Evolutionary conservation across 176 grass and related monocot genomes (phyloP).

Genomic region (Olyra latifolia): DNA sequence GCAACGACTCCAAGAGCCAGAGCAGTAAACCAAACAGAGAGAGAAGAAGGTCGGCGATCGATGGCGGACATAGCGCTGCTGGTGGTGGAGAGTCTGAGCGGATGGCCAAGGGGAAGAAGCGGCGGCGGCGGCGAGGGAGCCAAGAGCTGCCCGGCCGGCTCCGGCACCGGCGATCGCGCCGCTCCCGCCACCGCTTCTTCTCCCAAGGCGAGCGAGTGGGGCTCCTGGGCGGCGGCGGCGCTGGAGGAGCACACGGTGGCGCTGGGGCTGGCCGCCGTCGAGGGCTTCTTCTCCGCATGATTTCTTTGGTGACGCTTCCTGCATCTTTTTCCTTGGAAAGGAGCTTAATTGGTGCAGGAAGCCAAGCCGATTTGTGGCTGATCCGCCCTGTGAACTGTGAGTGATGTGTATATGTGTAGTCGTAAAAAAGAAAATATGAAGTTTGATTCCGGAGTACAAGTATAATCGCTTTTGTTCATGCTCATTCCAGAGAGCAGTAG

Average conservation of each 20-base stretch:
- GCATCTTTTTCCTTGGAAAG: not conserved
- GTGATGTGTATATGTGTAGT: not conserved
- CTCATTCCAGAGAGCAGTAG: not conserved
- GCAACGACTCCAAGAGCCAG: not conserved
- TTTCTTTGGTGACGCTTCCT: not conserved
- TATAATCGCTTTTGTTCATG: not conserved
- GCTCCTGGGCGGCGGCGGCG: not conserved
- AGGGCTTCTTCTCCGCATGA: conserved; percentile 24
- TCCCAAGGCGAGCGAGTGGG: not conserved
- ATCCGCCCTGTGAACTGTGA: not conserved
- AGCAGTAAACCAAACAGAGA: not conserved
- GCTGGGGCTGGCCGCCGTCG: conserved; percentile 10
- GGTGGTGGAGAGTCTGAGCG: conserved; percentile 22
- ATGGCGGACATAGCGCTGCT: conserved; percentile 41
- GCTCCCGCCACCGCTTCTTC: not conserved
- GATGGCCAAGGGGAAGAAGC: not conserved
- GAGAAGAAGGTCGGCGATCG: not conserved
- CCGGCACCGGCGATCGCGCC: not conserved
- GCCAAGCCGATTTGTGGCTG: not conserved
- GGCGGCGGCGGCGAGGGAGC: not conserved
- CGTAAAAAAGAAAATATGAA: not conserved
- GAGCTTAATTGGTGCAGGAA: not conserved
- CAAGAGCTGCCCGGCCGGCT: not conserved
- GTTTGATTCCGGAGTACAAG: not conserved
- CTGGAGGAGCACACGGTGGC: not conserved